These are phyloP conservation scores for Groenewaldozyma auringiensis DNA, from an alignment of 1,139 yeast species.

Conservation along the genomic window DNA sequence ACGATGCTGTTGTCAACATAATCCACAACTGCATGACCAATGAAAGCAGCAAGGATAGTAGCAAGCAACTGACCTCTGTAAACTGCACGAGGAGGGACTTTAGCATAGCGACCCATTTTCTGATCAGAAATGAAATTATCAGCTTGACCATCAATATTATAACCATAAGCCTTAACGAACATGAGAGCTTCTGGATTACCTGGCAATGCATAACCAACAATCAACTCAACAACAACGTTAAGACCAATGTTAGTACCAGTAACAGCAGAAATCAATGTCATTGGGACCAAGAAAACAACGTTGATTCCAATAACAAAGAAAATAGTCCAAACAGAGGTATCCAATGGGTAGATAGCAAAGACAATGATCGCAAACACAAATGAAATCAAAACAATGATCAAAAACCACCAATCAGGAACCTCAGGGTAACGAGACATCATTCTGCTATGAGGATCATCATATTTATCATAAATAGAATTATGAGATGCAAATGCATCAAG, in stretches of 20 bases:
- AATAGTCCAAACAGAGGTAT: constrained; percentile 48
- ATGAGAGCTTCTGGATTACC: constrained; percentile 56
- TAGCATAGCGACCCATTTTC: constrained; percentile 54
- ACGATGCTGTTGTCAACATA: constrained; percentile 44
- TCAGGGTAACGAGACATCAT: constrained; percentile 50
- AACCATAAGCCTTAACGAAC: constrained; percentile 50
- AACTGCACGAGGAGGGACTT: constrained; percentile 51
- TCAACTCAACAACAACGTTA: constrained; percentile 48
- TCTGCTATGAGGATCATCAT: constrained; percentile 46
- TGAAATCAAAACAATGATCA: constrained; percentile 39
- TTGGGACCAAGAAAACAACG: constrained; percentile 47
- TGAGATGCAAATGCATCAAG: constrained; percentile 1
- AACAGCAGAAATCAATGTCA: constrained; percentile 40
- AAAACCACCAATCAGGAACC: constrained; percentile 57
- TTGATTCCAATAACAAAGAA: constrained; percentile 51
- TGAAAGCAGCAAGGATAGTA: constrained; percentile 31
- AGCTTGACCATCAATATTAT: constrained; percentile 55
- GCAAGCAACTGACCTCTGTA: constrained; percentile 53
- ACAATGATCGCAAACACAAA: constrained; percentile 43
- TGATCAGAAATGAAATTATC: constrained; percentile 48
- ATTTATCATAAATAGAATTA: constrained; percentile 6
- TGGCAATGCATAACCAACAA: constrained; percentile 55
- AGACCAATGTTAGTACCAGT: constrained; percentile 49
- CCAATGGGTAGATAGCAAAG: constrained; percentile 37
- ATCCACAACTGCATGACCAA: constrained; percentile 46